Conservation (phyloP, 2,329 filamentous ascomycete species). For the Cryphonectria radicalis region DNA sequence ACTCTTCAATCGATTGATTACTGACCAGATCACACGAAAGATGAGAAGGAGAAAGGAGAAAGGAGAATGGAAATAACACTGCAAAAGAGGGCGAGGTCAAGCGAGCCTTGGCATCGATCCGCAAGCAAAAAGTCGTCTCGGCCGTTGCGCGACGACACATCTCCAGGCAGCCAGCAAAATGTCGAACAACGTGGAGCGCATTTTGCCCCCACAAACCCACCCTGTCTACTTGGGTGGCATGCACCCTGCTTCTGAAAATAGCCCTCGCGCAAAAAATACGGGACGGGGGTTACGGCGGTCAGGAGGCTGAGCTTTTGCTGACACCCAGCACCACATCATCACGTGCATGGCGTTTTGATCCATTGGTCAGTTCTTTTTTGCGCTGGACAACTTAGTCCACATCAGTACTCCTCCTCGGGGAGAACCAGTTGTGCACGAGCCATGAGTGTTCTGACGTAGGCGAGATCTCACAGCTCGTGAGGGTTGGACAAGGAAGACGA, state of each 20-base stretch:
- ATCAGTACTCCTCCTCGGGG: background rate
- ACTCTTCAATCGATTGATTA: background rate
- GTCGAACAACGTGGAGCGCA: background rate
- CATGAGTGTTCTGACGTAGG: background rate
- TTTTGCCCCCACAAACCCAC: background rate
- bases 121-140: background rate
- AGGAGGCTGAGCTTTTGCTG: background rate
- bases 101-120: background rate
- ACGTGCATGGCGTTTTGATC: background rate
- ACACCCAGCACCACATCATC: background rate
- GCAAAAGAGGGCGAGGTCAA: background rate
- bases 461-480: background rate
- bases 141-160: background rate
- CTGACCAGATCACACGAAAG: background rate
- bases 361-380: conserved; percentile 10
- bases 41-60: background rate
- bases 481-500: background rate
- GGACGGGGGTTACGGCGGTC: background rate
- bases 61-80: background rate
- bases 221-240: background rate
- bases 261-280: conserved; percentile 10
- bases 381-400: background rate
- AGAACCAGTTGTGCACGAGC: background rate
- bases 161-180: background rate
- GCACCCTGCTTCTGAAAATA: conserved; percentile 2